phyloP scores from a whole-genome alignment of 306 rosid species.

The Comarum palustre region DNA sequence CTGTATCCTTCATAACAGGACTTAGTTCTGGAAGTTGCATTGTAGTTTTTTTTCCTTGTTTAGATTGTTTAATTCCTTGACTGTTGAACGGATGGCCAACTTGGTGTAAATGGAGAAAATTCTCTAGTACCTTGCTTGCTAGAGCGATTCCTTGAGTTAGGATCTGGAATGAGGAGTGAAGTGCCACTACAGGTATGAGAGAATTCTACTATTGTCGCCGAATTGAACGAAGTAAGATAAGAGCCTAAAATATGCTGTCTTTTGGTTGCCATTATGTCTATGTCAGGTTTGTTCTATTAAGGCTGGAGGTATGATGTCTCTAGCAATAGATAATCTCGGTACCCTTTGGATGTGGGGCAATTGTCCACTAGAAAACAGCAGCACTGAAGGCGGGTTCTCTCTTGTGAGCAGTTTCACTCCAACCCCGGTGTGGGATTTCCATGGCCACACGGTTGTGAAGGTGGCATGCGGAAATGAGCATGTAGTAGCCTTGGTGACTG shows the following conservation, averaged over 20 bases:
- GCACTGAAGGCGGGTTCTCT: slow-evolving; percentile 40
- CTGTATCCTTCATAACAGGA: slow-evolving; percentile 67
- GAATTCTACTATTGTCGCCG: slow-evolving; percentile 6
- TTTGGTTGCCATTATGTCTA: slow-evolving; percentile 9
- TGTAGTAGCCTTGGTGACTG: slow-evolving; percentile 57
- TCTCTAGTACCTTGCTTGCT: slow-evolving; percentile 52
- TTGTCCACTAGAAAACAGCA: slow-evolving; percentile 55
- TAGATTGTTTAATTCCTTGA: slow-evolving; percentile 44
- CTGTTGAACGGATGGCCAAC: slow-evolving; percentile 87
- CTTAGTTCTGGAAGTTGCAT: slow-evolving; percentile 21
- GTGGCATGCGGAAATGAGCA: slow-evolving; percentile 94
- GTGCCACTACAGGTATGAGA: slow-evolving; percentile 47
- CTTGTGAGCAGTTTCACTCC: slow-evolving; percentile 58
- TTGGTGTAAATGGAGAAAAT: slow-evolving; percentile 61
- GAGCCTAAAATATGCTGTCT: slow-evolving; percentile 11
- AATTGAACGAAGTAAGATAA: slow-evolving; percentile 2
- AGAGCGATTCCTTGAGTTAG: slow-evolving; percentile 45
- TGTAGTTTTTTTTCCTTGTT: slow-evolving; percentile 11
- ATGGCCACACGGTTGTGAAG: slow-evolving; percentile 68
- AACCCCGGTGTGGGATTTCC: slow-evolving; percentile 68
- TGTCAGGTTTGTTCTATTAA: slow-evolving; percentile 59
- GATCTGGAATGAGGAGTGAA: slow-evolving; percentile 41
- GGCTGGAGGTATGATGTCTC: slow-evolving; percentile 94
- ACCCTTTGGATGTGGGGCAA: slow-evolving; percentile 88
- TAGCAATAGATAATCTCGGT: slow-evolving; percentile 68